A percentile compares a stretch with the other conserved stretches of the same genome.
Evolutionary conservation across 441 rosid genomes (phyloP).

Genomic region (Brassica hybrid): DNA sequence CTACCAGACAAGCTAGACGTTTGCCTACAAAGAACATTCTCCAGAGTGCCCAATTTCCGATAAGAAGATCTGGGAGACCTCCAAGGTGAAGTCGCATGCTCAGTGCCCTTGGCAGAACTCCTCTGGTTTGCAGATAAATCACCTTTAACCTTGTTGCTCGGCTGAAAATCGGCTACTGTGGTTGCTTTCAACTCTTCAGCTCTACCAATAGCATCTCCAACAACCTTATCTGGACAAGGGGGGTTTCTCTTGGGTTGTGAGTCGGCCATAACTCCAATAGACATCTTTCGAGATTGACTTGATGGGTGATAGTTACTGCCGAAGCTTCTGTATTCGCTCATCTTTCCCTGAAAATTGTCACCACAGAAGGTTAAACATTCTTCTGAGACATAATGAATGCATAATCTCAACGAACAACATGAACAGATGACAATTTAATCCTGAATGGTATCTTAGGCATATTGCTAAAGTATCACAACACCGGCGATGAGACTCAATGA

Average conservation of each 20-base stretch:
- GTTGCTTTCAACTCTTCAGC: constrained; percentile 45
- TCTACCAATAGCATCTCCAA: constrained; percentile 39
- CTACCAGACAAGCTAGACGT: constrained; percentile 46
- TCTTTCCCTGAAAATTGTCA: constrained; percentile 53
- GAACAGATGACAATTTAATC: background rate
- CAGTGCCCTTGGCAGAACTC: constrained; percentile 45
- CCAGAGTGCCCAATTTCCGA: constrained; percentile 48
- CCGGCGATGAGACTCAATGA: constrained; percentile 2
- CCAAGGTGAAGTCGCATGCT: constrained; percentile 63
- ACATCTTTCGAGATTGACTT: constrained; percentile 80
- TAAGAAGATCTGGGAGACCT: constrained; percentile 50
- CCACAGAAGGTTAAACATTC: constrained; percentile 18
- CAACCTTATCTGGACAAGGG: constrained; percentile 43
- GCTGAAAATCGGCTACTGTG: constrained; percentile 30
- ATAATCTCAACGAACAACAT: background rate
- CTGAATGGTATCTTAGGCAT: background rate
- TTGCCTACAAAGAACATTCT: constrained; percentile 41
- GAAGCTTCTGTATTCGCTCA: constrained; percentile 59
- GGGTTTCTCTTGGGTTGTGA: constrained; percentile 51
- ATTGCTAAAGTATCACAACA: background rate
- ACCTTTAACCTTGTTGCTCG: background rate
- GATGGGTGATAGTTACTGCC: constrained; percentile 63
- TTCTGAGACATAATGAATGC: constrained; percentile 1
- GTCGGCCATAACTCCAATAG: constrained; percentile 72
- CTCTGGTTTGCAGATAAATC: constrained; percentile 40